These are phyloP conservation scores for Coprinopsis strossmayeri DNA, from an alignment of 768 basidiomycete genomes.

Conservation along the genomic window DNA sequence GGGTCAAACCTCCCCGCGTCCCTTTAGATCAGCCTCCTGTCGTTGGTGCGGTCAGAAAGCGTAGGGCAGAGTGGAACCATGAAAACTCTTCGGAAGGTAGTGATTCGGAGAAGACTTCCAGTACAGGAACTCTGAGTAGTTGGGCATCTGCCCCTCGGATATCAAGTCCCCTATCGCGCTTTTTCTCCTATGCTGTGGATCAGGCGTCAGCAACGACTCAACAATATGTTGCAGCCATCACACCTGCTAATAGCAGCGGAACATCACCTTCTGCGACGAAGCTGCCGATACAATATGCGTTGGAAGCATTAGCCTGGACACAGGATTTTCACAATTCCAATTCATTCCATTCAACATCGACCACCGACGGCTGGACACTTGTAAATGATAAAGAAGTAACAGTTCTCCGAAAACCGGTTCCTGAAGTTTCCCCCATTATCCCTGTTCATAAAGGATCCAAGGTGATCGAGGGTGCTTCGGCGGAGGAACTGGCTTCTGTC, in stretches of 20 bases:
- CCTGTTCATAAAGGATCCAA: constrained; percentile 85
- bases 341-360: constrained; percentile 30
- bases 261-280: constrained; percentile 50
- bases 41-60: constrained; percentile 58
- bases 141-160: constrained; percentile 60
- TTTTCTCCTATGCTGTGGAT: constrained; percentile 70
- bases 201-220: constrained; percentile 70
- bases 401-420: constrained; percentile 67
- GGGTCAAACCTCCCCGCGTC: constrained; percentile 77
- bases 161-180: constrained; percentile 62
- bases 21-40: constrained; percentile 94
- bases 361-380: constrained; percentile 59
- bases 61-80: constrained; percentile 68
- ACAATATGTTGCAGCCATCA: constrained; percentile 71
- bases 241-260: constrained; percentile 42
- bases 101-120: constrained; percentile 12
- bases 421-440: constrained; percentile 71
- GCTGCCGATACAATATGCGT: constrained; percentile 70
- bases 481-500: constrained; percentile 80
- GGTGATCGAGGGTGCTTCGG: constrained; percentile 89
- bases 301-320: constrained; percentile 78
- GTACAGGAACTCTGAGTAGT: constrained; percentile 16
- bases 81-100: constrained; percentile 23
- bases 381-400: constrained; percentile 72
- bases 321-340: constrained; percentile 40